Evolutionary conservation across 352 stramenopile species (phyloP), one percentile per base, ranked within the genome.

Genomic region (Phytophthora idaei): DNA sequence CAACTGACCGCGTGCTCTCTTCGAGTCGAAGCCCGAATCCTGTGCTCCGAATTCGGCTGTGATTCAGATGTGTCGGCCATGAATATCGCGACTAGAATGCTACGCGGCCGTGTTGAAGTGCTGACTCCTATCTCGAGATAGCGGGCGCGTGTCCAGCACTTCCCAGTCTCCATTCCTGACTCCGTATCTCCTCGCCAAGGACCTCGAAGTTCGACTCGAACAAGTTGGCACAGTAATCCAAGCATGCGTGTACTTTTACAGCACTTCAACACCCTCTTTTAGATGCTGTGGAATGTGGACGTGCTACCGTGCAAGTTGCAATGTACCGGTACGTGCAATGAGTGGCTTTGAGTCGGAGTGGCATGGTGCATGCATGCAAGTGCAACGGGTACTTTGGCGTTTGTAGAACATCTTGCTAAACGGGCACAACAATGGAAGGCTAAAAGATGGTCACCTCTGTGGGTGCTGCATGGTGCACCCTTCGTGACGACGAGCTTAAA

Each of bases 61-160:
- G 15, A 58, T 65, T 39, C 62, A 64, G 46, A 59, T 39, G 61
- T 31, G 50, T 42, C 29, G 56, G 34, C 52, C 37, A 60, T 65
- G 47, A 39, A 31, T 50, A 58, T 27, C 47, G 47, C 57, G 57
- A 64, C 57, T 64, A 42, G 32, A 52, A 42, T 54, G 32, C 46
- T 49, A 53, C 12, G 52, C 9, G 52, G 36, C 36, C 36, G 25
- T 56, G 45, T 64, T 64, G 46, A 64, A 64, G 57, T 64, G 14
- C 31, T 17, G 32, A 12, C 50, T 27, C 48, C 50, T 50, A 71
- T 71, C 63, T 67, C 34, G 57, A 44, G 63, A 71, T 71, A 64
- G 47, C n/a, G 21, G 42, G 55, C 61, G 29, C 52, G 61, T 37
- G 59, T 42, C 25, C 17, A 21, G 28, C 36, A 49, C 1, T 31